Conservation (phyloP, 164 flowering plant species). For the Umbellularia californica region DNA sequence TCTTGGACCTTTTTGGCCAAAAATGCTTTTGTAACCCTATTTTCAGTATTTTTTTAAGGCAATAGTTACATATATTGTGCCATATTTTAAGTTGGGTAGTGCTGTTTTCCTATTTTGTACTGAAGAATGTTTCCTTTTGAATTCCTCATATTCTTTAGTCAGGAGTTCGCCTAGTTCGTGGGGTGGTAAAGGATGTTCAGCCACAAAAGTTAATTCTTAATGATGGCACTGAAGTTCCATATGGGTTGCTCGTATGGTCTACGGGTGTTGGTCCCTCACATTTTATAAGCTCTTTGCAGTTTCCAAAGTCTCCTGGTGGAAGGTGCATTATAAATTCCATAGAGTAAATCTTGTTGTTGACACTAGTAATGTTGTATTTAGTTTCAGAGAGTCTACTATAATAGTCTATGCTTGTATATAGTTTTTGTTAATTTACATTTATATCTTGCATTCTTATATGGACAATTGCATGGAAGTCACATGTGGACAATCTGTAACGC, state of each 20-base stretch:
- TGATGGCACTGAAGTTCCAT: conserved; percentile 93
- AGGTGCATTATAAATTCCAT: conserved; percentile 36
- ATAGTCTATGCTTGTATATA: neutral
- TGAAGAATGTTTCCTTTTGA: neutral
- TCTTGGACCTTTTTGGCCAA: too few relatives aligned
- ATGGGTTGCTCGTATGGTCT: conserved; percentile 95
- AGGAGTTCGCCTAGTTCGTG: conserved; percentile 95
- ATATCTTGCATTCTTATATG: neutral
- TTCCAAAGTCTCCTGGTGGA: conserved; percentile 91
- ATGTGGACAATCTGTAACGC: too few relatives aligned
- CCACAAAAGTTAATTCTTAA: conserved; percentile 65
- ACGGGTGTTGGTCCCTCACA: conserved; percentile 98
- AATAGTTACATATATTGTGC: neutral
- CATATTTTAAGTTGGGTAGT: neutral
- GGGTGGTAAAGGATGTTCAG: conserved; percentile 84
- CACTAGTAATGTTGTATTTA: too few relatives aligned
- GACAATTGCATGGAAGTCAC: too few relatives aligned
- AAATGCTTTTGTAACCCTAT: too few relatives aligned
- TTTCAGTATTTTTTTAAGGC: too few relatives aligned
- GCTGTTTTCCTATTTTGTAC: neutral
- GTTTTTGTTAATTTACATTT: neutral
- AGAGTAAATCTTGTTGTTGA: neutral
- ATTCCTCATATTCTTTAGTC: conserved; percentile 47
- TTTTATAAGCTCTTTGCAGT: conserved; percentile 45
- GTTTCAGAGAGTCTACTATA: too few relatives aligned